Evolutionary conservation across 495 filamentous ascomycete genomes (phyloP).

Genomic region (Talaromyces ruber): DNA sequence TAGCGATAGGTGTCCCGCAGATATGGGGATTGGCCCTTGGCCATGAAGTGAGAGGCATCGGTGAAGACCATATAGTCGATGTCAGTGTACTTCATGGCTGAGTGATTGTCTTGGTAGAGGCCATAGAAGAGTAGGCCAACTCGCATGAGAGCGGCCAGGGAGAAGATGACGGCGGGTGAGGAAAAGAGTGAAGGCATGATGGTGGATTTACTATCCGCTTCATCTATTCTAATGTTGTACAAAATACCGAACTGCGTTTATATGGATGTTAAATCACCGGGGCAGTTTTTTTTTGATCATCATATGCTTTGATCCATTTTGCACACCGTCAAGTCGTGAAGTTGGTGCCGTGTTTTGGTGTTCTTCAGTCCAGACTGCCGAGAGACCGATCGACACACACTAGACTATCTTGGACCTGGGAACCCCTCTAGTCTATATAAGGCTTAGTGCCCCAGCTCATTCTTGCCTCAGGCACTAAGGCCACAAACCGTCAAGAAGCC

Average conservation of each 20-base stretch:
- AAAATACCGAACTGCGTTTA: too few species aligned
- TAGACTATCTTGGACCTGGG: background rate
- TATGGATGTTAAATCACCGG: background rate
- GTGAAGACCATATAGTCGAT: conserved; percentile 99
- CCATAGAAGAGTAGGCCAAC: conserved; percentile 72
- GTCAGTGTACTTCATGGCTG: conserved; percentile 92
- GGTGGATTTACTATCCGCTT: background rate
- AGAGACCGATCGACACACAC: background rate
- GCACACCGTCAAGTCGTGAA: background rate
- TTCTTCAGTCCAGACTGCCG: background rate
- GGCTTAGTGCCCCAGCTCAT: background rate
- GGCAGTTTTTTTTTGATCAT: background rate
- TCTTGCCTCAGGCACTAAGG: background rate
- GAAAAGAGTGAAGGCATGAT: conserved; percentile 28
- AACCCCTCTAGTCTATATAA: background rate
- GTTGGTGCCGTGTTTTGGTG: background rate
- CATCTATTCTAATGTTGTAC: background rate
- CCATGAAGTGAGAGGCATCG: conserved; percentile 78
- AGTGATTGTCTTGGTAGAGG: conserved; percentile 81
- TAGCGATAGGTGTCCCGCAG: conserved; percentile 91
- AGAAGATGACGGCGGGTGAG: conserved; percentile 49
- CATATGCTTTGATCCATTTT: background rate
- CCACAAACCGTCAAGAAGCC: background rate
- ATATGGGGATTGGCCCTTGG: conserved; percentile 63
- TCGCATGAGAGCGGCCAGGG: conserved; percentile 60